phyloP scores from a whole-genome alignment of 192 early-diverging fungal species.

The Allomyces arbusculus region DNA sequence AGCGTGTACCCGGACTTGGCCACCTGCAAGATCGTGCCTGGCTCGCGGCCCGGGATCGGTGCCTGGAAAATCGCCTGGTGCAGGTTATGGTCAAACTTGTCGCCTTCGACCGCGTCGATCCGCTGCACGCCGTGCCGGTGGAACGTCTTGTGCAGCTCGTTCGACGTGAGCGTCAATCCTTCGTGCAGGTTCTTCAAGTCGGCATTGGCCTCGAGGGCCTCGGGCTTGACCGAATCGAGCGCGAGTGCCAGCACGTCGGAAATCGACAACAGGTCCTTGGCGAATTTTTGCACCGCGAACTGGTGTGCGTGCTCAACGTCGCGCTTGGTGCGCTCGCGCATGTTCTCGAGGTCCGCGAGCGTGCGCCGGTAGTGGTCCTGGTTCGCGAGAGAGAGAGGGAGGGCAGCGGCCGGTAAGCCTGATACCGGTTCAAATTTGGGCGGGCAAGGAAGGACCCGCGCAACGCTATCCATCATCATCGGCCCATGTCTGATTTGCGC shows the following conservation, averaged over 20 bases:
- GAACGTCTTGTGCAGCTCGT: constrained; percentile 66
- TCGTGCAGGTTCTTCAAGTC: constrained; percentile 48
- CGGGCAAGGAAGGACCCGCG: too few relatives aligned
- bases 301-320: constrained; percentile 61
- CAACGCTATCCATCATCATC: not conserved
- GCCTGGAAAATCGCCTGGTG: constrained; percentile 93
- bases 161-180: constrained; percentile 76
- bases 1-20: constrained; percentile 86
- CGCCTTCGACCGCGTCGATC: constrained; percentile 40
- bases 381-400: not conserved
- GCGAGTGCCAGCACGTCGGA: constrained; percentile 82
- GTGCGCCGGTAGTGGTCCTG: constrained; percentile 78
- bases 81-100: constrained; percentile 82
- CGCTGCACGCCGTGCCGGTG: constrained; percentile 50
- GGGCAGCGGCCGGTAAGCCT: not conserved
- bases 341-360: constrained; percentile 91
- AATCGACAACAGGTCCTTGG: constrained; percentile 81
- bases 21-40: constrained; percentile 68
- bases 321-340: constrained; percentile 65
- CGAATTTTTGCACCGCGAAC: constrained; percentile 95
- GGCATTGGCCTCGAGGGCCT: constrained; percentile 19
- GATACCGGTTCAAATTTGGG: not conserved
- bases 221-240: constrained; percentile 64
- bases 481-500: not conserved
- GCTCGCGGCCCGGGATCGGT: constrained; percentile 66